Evolutionary conservation across 768 basidiomycete genomes (phyloP), one percentile per base, ranked within the genome.

Genomic region (Lactifluus volemus): DNA sequence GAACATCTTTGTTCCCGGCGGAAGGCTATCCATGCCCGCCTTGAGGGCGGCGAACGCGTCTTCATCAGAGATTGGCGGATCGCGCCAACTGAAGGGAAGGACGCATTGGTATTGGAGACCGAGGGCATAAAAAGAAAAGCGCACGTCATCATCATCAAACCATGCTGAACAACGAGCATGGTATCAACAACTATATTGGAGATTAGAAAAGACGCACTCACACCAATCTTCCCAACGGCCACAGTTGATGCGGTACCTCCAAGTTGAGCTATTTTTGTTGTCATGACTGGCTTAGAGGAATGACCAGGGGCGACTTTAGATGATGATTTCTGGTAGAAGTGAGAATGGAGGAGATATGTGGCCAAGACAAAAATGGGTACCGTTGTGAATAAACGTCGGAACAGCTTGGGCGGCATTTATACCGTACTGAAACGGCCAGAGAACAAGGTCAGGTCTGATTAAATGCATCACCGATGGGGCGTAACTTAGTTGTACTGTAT

Each of bases 21-120:
- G 77, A 34, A 79, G 67, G 1, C 72, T 68, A 47, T 77, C 73
- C 61, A 81, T 67, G 1, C 77, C 78, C 9, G 77, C 77, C 68
- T 81, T 83, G 72, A 88, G 83, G 2, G 82, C 73, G 34, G 78
- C 80, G 64, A 88, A 86, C 14, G 80, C 80, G 48, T 81, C 76
- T 61, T 84, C 83, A 59, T 88, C 84, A 1, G 81, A 72, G 38
- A 77, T 69, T 15, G 75, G 73, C n/a, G 67, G 65, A 50, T 60
- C 42, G 17, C 64, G 63, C 59, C 63, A 66, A 29, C 63, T 61
- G 10, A n/a, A n/a, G n/a, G 30, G 17, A 30, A 49, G n/a, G 45
- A 34, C 30, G 19, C 14, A 14, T 54, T 17, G 25, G 29, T 12
- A 9, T 10, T 14, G 41, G 25, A 11, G 30, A 21, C 14, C 49